phyloP scores from a whole-genome alignment of 1,284 basidiomycete species.

The Rhodotorula sp. region DNA sequence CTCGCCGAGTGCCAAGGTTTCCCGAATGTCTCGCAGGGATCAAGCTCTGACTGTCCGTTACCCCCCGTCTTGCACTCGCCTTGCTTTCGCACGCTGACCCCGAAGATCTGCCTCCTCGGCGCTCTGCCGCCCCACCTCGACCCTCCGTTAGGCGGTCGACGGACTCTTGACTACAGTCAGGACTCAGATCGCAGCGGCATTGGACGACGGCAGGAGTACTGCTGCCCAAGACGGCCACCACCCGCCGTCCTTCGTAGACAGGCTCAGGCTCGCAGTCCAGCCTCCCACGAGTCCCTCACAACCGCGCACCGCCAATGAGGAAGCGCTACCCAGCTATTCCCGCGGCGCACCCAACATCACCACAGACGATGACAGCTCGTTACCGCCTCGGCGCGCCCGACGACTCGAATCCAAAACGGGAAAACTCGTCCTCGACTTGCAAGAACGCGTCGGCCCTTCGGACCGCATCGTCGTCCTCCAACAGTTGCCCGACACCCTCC shows the following conservation, averaged over 20 bases:
- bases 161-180: constrained; percentile 9
- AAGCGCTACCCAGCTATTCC: constrained; percentile 25
- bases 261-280: no score
- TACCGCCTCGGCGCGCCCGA: constrained; percentile 19
- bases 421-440: constrained; percentile 24
- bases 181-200: neutral
- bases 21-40: neutral
- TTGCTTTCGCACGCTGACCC: no score
- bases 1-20: no score
- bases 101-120: no score
- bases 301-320: neutral
- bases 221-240: no score
- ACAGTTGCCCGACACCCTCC: constrained; percentile 7
- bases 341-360: constrained; percentile 3
- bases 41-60: neutral
- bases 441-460: constrained; percentile 13
- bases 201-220: neutral
- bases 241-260: no score
- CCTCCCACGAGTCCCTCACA: no score
- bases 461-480: constrained; percentile 34
- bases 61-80: no score
- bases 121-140: neutral
- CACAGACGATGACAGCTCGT: neutral
- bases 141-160: constrained; percentile 13
- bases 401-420: constrained; percentile 10